Base-by-base conservation (phyloP, 176 grass and related monocot species). In the Eleusine indica region DNA sequence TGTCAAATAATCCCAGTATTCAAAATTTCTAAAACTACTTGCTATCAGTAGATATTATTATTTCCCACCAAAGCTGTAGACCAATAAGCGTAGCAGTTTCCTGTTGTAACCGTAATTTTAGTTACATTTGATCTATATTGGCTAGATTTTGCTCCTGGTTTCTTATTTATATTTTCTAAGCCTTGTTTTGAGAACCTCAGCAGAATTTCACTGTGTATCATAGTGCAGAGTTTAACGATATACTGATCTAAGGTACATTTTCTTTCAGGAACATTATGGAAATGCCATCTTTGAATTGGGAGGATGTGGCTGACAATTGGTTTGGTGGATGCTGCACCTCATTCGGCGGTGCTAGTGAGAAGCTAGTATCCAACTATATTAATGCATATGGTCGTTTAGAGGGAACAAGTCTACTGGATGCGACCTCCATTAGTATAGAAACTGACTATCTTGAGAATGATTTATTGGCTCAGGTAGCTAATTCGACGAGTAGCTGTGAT, bases 231-330 rank as follows among this genome's bases (percentile, higher is more conserved):
- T 22, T 41, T 86, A 44, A 49, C 6, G 10, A n/a, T 73, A 8
- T 49, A 30, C 32, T 5, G 10, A n/a, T 73, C 12, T 49, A 30
- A 30, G 8, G 72, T 78, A 25, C 43, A 1, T 48, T 70, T 67
- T 76, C 17, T 73, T 62, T 80, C 86, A 98, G 95, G 57, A 60
- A 90, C 57, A 86, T 98, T 70, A 73, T 91, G 84, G 88, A 98
- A 93, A 95, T 98, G 92, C 95, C 95, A 70, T 98, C 95, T 8
- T 71, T 82, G 40, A 86, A 93, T 62, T 95, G 95, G 91, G 88
- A 77, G 79, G 92, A 98, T 62, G 90, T 94, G n/a, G 89, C 90
- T 82, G 95, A 98, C 83, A 98, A 98, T 78, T 98, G 95, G 95
- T 95, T 91, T 84, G 92, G 95, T 71, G 83, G 89, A 75, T 98